Evolutionary conservation across 164 flowering plant genomes (phyloP), one percentile per base, ranked within the genome.

Genomic region (Annona cherimola): DNA sequence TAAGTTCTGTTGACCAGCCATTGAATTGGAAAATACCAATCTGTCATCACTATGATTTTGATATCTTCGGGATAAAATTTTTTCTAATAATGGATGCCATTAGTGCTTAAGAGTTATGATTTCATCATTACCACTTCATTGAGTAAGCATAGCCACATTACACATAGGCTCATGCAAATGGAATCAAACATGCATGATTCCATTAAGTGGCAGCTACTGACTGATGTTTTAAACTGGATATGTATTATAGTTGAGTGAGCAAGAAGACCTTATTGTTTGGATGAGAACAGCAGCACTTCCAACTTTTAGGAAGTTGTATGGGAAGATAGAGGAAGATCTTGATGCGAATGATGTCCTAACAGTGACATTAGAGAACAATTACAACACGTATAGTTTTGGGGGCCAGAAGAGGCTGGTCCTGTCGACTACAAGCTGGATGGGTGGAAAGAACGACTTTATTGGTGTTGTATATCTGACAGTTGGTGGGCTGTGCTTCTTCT

Each of bases 221-320:
- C 12, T 20, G 40, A 14, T 40, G 18, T 5, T 59, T 40, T 35
- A 69, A 64, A 69, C 9, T 76, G 42, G n/a, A 64, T 75, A 60
- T 78, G 5, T 76, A 74, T 41, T 57, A 75, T 83, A 92, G 98
- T 76, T 94, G 79, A 92, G 86, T 60, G 75, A 91, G 77, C 99
- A 94, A 67, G 98, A 91, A 78, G 92, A 91, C 77, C 97, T 96
- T 4, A 96, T 96, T 74, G 99, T 96, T 41, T 93, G 99, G 99
- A 96, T 96, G 99, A 79, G 99, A 81, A 96, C 99, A 57, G 98
- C 99, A 46, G 98, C 98, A 43, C 89, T 96, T 81, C 99, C 99
- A 55, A 96, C 94, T 7, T 96, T 96, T 45, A 86, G 98, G 79
- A 96, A 96, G 79, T 79, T 96, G 80, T 96, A 88, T 82, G 99